Conservation (phyloP, 768 basidiomycete genomes). For the Calocybe indica region DNA sequence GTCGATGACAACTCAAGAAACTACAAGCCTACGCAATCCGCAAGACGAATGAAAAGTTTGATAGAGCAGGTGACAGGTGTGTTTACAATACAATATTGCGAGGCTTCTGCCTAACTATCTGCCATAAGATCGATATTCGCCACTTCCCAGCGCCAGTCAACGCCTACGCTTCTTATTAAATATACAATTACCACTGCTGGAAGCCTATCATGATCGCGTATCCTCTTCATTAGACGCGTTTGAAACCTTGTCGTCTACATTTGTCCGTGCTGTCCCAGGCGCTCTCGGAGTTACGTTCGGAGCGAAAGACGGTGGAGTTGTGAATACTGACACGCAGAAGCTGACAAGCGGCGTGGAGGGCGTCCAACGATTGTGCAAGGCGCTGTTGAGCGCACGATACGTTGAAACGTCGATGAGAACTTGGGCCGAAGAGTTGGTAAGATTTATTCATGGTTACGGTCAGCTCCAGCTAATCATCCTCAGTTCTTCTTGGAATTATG, state of each 20-base stretch:
- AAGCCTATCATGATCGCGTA: constrained; percentile 73
- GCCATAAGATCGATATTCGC: constrained; percentile 80
- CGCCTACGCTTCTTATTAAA: constrained; percentile 78
- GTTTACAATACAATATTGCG: constrained; percentile 5
- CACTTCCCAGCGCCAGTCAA: constrained; percentile 72
- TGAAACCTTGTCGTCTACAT: constrained; percentile 81
- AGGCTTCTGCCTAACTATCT: background rate
- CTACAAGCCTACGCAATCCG: constrained; percentile 73
- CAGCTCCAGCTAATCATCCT: background rate
- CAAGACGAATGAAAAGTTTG: constrained; percentile 76
- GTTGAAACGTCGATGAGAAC: constrained; percentile 60
- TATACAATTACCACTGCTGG: constrained; percentile 82
- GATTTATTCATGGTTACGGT: constrained; percentile 15
- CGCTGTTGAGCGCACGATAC: constrained; percentile 74
- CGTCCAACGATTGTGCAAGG: constrained; percentile 78
- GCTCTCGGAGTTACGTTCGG: constrained; percentile 65
- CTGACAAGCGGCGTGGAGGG: constrained; percentile 84
- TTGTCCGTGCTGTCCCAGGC: constrained; percentile 90
- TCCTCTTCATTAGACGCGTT: constrained; percentile 87
- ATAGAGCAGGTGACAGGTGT: constrained; percentile 89
- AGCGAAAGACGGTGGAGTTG: constrained; percentile 31
- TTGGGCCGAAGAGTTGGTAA: constrained; percentile 90
- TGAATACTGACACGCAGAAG: constrained; percentile 49
- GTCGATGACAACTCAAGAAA: constrained; percentile 35
- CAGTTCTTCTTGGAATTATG: constrained; percentile 94